Base-by-base conservation (phyloP, 2,329 filamentous ascomycete genomes). In the Hymenotorrendiella dingleyae region DNA sequence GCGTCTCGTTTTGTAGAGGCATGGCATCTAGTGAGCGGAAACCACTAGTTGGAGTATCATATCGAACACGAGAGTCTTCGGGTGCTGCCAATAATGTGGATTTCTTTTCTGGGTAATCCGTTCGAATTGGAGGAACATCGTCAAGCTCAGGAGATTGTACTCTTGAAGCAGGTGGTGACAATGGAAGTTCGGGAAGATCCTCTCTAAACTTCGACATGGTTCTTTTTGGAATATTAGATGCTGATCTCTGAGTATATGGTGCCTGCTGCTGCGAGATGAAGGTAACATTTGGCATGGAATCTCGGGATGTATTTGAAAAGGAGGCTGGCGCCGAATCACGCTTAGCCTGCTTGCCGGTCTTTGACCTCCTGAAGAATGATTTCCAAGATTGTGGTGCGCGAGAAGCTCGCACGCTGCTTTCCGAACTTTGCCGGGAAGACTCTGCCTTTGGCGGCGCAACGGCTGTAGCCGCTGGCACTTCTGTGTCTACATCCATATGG, bases 201-300 rank as follows among this genome's bases (percentile, higher is more conserved):
- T 97, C 91, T 36, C 86, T 78, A 67, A 97, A 97, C 43, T 87
- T 90, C 27, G 90, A 96, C 64, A 86, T 82, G 4, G 88, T 93
- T 43, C 90, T 80, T 56, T 85, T 84, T 5, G 88, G 84, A 5
- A 82, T 61, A 6, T 64, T 66, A 40, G 52, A 43, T 46, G 47
- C 43, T 42, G 51, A 44, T 30, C 56, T 50, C 30, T 56, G 53
- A 16, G 52, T 52, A 23, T 60, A 58, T 20, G 46, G 53, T 37
- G 52, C 39, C 28, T 46, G 49, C 27, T 49, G 42, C n/a, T n/a
- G n/a, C n/a, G n/a, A n/a, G n/a, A n/a, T n/a, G 21, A 36, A 39
- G 26, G 43, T 43, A 7, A 45, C 61, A 10, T 63, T 64, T 36
- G 70, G 66, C 71, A 95, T 91, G 12, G 90, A 94, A 58, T 95